These are phyloP conservation scores for Aureobasidium leucospermi DNA, from an alignment of 2,329 filamentous ascomycete species.

Conservation along the genomic window DNA sequence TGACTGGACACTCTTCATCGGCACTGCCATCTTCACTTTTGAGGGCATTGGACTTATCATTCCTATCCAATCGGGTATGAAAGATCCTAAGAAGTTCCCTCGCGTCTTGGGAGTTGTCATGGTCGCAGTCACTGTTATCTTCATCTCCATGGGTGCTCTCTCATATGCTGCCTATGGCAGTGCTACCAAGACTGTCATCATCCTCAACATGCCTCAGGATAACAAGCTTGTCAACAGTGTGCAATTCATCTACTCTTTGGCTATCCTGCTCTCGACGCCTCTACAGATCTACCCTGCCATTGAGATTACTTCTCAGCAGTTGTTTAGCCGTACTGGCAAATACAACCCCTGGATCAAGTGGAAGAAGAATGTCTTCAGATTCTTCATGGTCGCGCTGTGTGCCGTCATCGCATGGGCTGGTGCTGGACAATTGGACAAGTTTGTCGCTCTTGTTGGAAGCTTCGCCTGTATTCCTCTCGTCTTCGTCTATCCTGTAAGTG, in stretches of 20 bases:
- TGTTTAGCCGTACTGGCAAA: constrained; percentile 91
- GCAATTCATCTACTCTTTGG: constrained; percentile 93
- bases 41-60: constrained; percentile 97
- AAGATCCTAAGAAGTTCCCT: constrained; percentile 81
- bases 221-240: constrained; percentile 91
- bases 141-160: constrained; percentile 82
- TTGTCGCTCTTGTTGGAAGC: constrained; percentile 90
- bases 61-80: constrained; percentile 97
- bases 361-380: constrained; percentile 97
- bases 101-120: constrained; percentile 82
- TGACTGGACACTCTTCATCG: constrained; percentile 96
- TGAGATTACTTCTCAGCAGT: constrained; percentile 86
- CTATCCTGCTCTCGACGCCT: constrained; percentile 92
- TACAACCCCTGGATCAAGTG: constrained; percentile 99
- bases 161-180: constrained; percentile 96
- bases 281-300: constrained; percentile 97
- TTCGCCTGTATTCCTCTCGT: constrained; percentile 97
- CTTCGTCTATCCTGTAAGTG: constrained; percentile 91
- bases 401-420: constrained; percentile 85
- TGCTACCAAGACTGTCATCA: constrained; percentile 89
- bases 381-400: constrained; percentile 82
- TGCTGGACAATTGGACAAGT: constrained; percentile 91
- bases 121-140: constrained; percentile 88
- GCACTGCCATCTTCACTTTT: constrained; percentile 97
- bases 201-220: constrained; percentile 93